Conservation (phyloP, 106 monocot genomes). For the Hemerocallis citrina region DNA sequence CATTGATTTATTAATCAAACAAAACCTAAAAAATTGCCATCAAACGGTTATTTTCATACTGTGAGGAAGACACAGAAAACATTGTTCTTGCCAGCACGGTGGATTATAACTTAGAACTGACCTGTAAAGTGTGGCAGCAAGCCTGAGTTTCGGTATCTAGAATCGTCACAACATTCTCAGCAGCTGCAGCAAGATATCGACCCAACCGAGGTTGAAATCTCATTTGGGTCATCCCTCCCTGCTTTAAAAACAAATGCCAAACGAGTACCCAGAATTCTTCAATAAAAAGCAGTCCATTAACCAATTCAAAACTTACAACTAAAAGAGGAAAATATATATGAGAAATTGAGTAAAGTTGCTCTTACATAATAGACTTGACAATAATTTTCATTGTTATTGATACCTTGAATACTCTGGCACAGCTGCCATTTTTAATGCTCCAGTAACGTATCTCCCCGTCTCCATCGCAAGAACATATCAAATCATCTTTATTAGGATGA, state of each 20-base stretch:
- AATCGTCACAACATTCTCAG: constrained; percentile 41
- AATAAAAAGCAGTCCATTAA: background rate
- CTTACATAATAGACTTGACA: no score
- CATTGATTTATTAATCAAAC: no score
- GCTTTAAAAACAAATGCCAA: background rate
- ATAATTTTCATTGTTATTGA: background rate
- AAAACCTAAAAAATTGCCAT: no score
- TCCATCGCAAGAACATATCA: constrained; percentile 75
- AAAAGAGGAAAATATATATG: background rate
- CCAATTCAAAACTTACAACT: background rate
- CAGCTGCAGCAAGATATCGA: constrained; percentile 64
- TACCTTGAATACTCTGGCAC: constrained; percentile 60
- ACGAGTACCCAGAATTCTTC: background rate
- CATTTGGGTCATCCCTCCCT: constrained; percentile 68
- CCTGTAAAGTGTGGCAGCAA: constrained; percentile 29
- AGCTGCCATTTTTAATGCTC: constrained; percentile 78
- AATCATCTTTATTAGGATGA: constrained; percentile 74
- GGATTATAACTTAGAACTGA: background rate
- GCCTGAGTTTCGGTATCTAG: constrained; percentile 37
- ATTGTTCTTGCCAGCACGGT: no score
- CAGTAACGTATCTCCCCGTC: constrained; percentile 76
- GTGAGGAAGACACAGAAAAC: no score
- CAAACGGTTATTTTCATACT: no score
- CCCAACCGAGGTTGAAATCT: constrained; percentile 77
- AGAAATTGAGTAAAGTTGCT: no score